Percentiles rank a stretch among this genome's conserved stretches.
phyloP scores from a whole-genome alignment of 78 protist species.

The Dictyostelium firmibasis region DNA sequence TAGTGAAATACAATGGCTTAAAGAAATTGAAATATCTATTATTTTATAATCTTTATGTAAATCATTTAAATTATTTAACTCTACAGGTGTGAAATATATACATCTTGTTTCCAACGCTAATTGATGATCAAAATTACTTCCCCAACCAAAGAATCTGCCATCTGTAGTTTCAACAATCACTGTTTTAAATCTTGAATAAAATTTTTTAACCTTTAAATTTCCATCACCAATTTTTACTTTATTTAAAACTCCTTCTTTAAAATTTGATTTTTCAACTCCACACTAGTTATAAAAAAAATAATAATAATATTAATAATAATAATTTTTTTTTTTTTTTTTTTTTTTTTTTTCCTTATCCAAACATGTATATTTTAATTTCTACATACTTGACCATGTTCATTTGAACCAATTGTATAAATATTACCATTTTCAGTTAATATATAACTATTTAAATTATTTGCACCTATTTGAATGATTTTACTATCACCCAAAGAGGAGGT shows the following conservation, averaged over 20 bases:
- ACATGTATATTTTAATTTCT: too few species aligned
- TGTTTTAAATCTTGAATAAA: conserved; percentile 21
- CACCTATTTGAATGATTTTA: conserved; percentile 21
- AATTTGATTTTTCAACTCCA: conserved; percentile 16
- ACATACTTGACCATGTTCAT: conserved; percentile 64
- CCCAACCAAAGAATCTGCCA: conserved; percentile 58
- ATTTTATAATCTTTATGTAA: not conserved
- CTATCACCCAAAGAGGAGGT: not conserved
- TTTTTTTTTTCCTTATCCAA: too few species aligned
- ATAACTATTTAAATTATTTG: conserved; percentile 26
- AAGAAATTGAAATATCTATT: not conserved
- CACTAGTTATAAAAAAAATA: not conserved
- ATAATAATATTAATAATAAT: too few species aligned
- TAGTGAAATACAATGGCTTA: not conserved
- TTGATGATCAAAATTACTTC: conserved; percentile 55
- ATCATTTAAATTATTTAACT: not conserved
- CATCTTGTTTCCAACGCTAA: conserved; percentile 39
- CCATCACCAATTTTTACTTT: not conserved
- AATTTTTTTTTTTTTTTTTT: not conserved
- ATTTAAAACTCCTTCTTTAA: conserved; percentile 7
- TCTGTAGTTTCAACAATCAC: conserved; percentile 18
- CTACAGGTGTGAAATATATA: not conserved
- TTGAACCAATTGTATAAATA: conserved; percentile 61
- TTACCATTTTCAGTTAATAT: conserved; percentile 19
- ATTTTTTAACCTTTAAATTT: not conserved